Conservation (phyloP, 2,329 filamentous ascomycete species). For the Ophiocordyceps camponoti-floridani region DNA sequence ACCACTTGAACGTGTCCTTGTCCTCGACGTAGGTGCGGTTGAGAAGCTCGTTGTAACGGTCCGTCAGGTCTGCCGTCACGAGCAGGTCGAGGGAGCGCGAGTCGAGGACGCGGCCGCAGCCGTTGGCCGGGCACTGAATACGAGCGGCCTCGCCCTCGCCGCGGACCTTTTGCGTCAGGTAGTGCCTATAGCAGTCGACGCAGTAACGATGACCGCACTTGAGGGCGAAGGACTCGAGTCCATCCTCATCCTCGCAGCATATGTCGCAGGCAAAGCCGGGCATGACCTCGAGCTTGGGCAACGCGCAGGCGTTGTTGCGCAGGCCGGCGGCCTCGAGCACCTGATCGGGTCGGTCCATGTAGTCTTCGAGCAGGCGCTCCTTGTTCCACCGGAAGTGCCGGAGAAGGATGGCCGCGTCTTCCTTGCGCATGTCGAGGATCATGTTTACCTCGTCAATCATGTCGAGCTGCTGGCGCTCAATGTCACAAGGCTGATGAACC, state of each 20-base stretch:
- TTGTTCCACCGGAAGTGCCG: constrained; percentile 92
- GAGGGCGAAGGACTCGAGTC: constrained; percentile 74
- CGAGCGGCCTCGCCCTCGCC: constrained; percentile 90
- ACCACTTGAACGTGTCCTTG: constrained; percentile 92
- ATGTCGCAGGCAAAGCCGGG: constrained; percentile 83
- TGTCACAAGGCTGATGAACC: constrained; percentile 63
- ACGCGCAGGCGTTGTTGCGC: constrained; percentile 40
- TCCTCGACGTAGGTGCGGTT: constrained; percentile 95
- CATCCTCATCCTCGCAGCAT: constrained; percentile 75
- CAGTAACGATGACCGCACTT: constrained; percentile 92
- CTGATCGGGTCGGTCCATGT: constrained; percentile 75
- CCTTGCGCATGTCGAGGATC: constrained; percentile 75
- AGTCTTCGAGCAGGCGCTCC: constrained; percentile 82
- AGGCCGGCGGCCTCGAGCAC: constrained; percentile 75
- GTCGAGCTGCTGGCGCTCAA: constrained; percentile 68
- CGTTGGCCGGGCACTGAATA: constrained; percentile 81
- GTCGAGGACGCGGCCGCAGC: constrained; percentile 81
- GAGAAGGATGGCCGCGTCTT: constrained; percentile 78
- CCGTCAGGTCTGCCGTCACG: constrained; percentile 34
- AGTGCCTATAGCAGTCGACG: constrained; percentile 80
- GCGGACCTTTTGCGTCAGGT: constrained; percentile 79
- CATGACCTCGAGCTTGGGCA: constrained; percentile 51
- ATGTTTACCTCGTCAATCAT: constrained; percentile 82
- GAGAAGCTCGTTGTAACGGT: constrained; percentile 66
- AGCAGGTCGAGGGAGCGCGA: constrained; percentile 73